Evolutionary conservation across 2,329 filamentous ascomycete species (phyloP).

Genomic region (Bipolaris sorokiniana): DNA sequence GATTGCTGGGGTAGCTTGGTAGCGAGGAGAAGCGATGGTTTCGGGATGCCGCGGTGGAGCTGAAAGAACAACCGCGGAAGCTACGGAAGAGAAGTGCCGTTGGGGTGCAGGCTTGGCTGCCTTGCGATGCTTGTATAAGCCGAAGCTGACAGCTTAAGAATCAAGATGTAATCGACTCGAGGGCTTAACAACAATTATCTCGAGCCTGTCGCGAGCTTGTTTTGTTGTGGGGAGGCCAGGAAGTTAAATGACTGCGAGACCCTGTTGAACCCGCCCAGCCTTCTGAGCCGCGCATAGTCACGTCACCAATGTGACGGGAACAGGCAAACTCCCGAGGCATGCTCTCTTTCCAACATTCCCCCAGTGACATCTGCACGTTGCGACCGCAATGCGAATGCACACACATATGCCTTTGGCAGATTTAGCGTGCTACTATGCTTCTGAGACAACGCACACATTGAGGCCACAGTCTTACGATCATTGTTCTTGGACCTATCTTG

Average conservation of each 20-base stretch:
- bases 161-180: conserved; percentile 3
- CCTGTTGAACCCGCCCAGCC: conserved; percentile 18
- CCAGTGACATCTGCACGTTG: not conserved
- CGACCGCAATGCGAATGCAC: no score
- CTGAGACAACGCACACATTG: not conserved
- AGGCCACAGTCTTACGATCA: not conserved
- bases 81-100: conserved; percentile 34
- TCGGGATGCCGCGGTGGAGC: conserved; percentile 30
- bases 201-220: conserved; percentile 15
- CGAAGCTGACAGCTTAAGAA: conserved; percentile 10
- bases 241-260: conserved; percentile 21
- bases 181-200: conserved; percentile 9
- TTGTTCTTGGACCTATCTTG: not conserved
- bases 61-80: conserved; percentile 32
- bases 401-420: not conserved
- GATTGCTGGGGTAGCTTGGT: conserved; percentile 14
- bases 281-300: conserved; percentile 11
- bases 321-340: not conserved
- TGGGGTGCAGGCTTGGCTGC: conserved; percentile 6
- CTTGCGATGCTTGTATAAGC: conserved; percentile 4
- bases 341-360: no score
- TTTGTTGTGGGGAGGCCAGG: conserved; percentile 21
- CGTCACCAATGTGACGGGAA: conserved; percentile 16
- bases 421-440: not conserved
- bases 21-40: conserved; percentile 18